Evolutionary conservation across 768 basidiomycete genomes (phyloP).

Genomic region (Tricholoma sp.): DNA sequence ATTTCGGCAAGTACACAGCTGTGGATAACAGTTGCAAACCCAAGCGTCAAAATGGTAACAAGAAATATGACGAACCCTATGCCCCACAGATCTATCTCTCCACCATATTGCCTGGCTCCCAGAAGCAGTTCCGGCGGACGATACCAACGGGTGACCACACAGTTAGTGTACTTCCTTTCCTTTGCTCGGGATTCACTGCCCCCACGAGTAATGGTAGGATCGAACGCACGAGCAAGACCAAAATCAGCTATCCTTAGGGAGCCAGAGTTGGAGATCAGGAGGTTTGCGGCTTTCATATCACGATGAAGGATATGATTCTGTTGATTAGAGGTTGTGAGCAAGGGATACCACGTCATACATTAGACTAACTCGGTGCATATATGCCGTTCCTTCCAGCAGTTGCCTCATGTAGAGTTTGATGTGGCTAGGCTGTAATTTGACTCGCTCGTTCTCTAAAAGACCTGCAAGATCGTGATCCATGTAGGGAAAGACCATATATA

Average conservation of each 20-base stretch:
- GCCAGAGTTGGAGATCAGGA: constrained; percentile 87
- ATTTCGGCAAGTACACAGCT: constrained; percentile 98
- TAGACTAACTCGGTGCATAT: constrained; percentile 82
- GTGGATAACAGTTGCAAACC: not conserved
- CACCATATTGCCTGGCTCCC: constrained; percentile 85
- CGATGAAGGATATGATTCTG: constrained; percentile 97
- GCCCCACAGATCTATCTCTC: constrained; percentile 97
- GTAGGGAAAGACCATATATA: constrained; percentile 99
- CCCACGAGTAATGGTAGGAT: constrained; percentile 39
- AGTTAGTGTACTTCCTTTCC: constrained; percentile 86
- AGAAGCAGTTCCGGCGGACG: constrained; percentile 89
- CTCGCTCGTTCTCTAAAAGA: constrained; percentile 85
- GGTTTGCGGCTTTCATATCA: constrained; percentile 98
- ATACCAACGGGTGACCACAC: constrained; percentile 94
- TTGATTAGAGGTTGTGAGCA: constrained; percentile 7
- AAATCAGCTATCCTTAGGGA: constrained; percentile 89
- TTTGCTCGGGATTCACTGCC: constrained; percentile 37
- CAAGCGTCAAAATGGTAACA: not conserved
- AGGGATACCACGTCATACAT: not conserved
- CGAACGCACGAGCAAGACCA: constrained; percentile 85
- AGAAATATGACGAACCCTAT: constrained; percentile 61
- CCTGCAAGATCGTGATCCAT: constrained; percentile 99
- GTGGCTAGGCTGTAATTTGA: constrained; percentile 74
- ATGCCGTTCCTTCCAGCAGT: constrained; percentile 91
- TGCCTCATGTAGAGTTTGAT: constrained; percentile 98